Evolutionary conservation across 305 asterid genomes (phyloP).

Genomic region (Solanum hybrid): DNA sequence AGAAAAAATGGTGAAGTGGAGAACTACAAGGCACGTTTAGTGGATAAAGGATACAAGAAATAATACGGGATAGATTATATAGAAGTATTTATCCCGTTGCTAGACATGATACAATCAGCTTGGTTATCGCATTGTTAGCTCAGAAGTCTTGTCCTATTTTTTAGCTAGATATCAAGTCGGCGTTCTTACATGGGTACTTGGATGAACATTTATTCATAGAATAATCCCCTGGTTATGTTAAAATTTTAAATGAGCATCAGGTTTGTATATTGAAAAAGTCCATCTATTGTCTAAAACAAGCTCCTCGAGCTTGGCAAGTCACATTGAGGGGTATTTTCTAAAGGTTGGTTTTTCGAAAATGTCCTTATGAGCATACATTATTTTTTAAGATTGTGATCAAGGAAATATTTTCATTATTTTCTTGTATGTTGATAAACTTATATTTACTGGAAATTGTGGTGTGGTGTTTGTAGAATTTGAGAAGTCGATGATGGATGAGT

Average conservation of each 20-base stretch:
- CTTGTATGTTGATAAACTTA: too few species aligned
- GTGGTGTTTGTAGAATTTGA: too few species aligned
- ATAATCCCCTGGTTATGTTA: background rate
- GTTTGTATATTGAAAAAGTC: too few species aligned
- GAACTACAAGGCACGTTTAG: background rate
- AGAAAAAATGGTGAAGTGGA: background rate
- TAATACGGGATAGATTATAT: background rate
- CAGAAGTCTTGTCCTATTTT: background rate
- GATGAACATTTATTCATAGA: background rate
- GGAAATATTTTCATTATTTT: too few species aligned
- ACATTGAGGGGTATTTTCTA: too few species aligned
- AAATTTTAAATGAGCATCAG: background rate
- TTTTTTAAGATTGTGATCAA: too few species aligned
- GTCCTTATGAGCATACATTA: too few species aligned
- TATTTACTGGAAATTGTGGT: too few species aligned
- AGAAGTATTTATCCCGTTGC: background rate
- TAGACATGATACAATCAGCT: background rate
- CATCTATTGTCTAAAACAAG: too few species aligned
- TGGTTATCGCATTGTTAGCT: background rate
- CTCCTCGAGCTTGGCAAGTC: too few species aligned
- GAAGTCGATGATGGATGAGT: too few species aligned
- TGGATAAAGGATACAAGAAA: slow-evolving; percentile 3
- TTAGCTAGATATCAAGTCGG: background rate
- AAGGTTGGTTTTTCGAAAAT: too few species aligned
- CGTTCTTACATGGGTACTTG: background rate